Base-by-base conservation (phyloP, 176 grass and related monocot genomes). In the Pharus latifolius region DNA sequence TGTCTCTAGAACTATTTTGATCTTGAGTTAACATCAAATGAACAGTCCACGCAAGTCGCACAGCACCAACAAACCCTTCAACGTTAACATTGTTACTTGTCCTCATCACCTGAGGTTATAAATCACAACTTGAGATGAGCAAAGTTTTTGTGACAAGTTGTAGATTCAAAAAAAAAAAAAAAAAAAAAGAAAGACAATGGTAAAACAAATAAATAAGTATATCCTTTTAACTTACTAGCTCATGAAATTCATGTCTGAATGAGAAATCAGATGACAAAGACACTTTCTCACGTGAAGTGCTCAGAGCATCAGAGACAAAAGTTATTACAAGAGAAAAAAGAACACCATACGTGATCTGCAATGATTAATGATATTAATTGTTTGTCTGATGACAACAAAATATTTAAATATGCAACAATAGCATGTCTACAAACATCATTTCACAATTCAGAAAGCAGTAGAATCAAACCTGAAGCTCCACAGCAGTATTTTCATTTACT, bases 21-120 rank as follows among this genome's bases (percentile, higher is more conserved):
- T 97, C 93, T 79, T 97, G 89, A 85, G 81, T 84, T 84, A 92
- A 82, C 82, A 92, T 92, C 78, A 97, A 87, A 87, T 90, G 78
- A 68, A 93, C 84, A 29, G 70, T 60, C 94, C 94, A 98, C 27
- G 84, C 89, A 85, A 98, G 81, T 63, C 89, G 78, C 61, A 93
- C 89, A 69, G 73, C 59, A 80, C 88, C 78, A 83, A 83, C 62
- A 73, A 93, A 98, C 30, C 78, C 86, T 62, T 98, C 89, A 49
- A 90, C 67, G 38, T 72, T 85, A 19, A 13, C 46, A 82, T 83
- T 84, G 15, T 81, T 93, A 78, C 79, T 43, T 73, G 82, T 72
- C 65, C 67, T 87, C 89, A 78, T 93, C 54, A 90, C 84, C 94
- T 93, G 72, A 56, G 23, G 50, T 81, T 27, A 48, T 44, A 63